Evolutionary conservation across 2,329 filamentous ascomycete species (phyloP).

Genomic region (Colletotrichum sp.): DNA sequence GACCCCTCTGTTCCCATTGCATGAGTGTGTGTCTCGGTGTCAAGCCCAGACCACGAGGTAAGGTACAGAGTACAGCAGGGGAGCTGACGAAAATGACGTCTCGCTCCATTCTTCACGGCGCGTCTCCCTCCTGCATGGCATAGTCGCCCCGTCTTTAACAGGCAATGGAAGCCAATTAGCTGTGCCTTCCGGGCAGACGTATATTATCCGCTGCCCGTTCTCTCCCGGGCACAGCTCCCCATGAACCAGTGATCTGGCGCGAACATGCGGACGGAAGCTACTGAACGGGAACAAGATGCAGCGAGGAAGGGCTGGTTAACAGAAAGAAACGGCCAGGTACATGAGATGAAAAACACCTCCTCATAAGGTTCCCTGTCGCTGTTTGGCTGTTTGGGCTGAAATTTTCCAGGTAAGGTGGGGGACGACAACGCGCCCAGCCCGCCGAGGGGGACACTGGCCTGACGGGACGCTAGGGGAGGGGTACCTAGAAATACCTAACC

Average conservation of each 20-base stretch:
- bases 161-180: neutral
- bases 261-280: neutral
- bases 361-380: neutral
- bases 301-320: neutral
- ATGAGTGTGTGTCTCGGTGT: neutral
- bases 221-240: neutral
- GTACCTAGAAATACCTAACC: neutral
- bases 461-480: neutral
- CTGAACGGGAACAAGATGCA: neutral
- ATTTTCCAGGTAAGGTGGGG: neutral
- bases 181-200: neutral
- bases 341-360: neutral
- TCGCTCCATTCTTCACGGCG: neutral
- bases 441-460: neutral
- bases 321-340: neutral
- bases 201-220: neutral
- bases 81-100: neutral
- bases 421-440: neutral
- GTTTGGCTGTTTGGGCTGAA: slow-evolving; percentile 16
- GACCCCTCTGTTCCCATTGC: neutral
- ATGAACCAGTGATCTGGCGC: neutral
- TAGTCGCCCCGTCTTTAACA: neutral
- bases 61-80: neutral
- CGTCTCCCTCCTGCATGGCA: neutral
- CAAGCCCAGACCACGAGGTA: neutral